Percentiles rank a stretch among this genome's conserved stretches.
Evolutionary conservation across 208 protist genomes (phyloP).

Genomic region (Acanthamoeba rhysodes): DNA sequence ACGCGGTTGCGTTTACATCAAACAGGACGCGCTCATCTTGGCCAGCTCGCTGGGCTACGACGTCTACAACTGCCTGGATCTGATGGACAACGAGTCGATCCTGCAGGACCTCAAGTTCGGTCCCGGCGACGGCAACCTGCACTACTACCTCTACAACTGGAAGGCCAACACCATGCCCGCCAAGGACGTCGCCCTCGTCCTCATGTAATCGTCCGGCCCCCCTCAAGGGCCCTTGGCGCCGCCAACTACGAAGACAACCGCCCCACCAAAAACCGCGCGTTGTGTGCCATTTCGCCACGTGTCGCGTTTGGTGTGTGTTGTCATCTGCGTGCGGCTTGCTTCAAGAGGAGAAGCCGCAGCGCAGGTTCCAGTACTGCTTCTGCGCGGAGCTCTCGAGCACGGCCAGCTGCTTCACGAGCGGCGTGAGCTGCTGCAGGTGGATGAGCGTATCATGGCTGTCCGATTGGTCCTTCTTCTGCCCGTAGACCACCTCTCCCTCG

Average conservation of each 20-base stretch:
- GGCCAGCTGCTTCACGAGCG: slow-evolving; percentile 68
- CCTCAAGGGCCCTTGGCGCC: too few species aligned
- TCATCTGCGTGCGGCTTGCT: neutral
- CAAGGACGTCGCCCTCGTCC: slow-evolving; percentile 93
- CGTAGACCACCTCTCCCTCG: slow-evolving; percentile 46
- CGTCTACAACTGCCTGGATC: slow-evolving; percentile 99
- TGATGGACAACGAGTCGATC: slow-evolving; percentile 93
- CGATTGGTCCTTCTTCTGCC: slow-evolving; percentile 45
- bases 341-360: slow-evolving; percentile 2
- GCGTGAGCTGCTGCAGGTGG: slow-evolving; percentile 27
- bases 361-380: slow-evolving; percentile 27
- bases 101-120: slow-evolving; percentile 98
- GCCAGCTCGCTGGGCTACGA: slow-evolving; percentile 93
- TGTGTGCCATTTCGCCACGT: too few species aligned
- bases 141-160: slow-evolving; percentile 99
- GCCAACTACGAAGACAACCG: too few species aligned
- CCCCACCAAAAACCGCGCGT: too few species aligned
- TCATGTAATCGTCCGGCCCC: slow-evolving; percentile 91
- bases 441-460: slow-evolving; percentile 17
- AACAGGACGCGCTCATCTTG: slow-evolving; percentile 73
- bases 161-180: slow-evolving; percentile 93
- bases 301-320: too few species aligned
- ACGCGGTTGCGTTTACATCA: neutral
- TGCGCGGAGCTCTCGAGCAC: slow-evolving; percentile 68
- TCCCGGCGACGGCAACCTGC: slow-evolving; percentile 97